phyloP scores from a whole-genome alignment of 139 green algal genomes.

The Nannochloris sp. region DNA sequence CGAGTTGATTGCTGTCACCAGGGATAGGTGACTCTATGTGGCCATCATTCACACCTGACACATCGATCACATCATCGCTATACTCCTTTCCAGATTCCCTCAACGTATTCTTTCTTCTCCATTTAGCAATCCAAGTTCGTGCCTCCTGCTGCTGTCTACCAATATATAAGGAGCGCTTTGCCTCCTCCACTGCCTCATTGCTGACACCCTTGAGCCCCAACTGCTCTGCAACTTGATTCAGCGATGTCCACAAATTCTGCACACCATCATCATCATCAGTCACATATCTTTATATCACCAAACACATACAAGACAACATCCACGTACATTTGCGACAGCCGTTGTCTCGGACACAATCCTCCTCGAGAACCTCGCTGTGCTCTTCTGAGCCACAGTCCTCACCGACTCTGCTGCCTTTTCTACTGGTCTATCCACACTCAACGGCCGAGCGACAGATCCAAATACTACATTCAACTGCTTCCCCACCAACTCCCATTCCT shows the following conservation, averaged over 20 bases:
- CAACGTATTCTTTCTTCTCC: background rate
- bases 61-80: background rate
- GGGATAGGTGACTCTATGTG: background rate
- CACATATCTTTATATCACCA: background rate
- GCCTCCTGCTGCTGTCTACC: conserved; percentile 9
- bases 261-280: background rate
- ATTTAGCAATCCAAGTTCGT: conserved; percentile 9
- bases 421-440: background rate
- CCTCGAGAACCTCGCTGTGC: background rate
- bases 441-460: conserved; percentile 1
- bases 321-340: conserved; percentile 3
- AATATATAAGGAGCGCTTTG: background rate
- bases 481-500: conserved; percentile 29
- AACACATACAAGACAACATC: background rate
- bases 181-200: background rate
- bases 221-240: conserved; percentile 3
- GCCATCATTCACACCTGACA: background rate
- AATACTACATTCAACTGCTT: conserved; percentile 27
- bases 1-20: background rate
- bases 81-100: background rate
- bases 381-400: background rate
- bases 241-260: background rate
- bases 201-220: background rate
- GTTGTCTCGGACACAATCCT: conserved; percentile 5
- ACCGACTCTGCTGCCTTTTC: background rate